These are phyloP conservation scores for Fusarium oligoseptatum DNA, from an alignment of 2,329 filamentous ascomycete species.

Conservation along the genomic window DNA sequence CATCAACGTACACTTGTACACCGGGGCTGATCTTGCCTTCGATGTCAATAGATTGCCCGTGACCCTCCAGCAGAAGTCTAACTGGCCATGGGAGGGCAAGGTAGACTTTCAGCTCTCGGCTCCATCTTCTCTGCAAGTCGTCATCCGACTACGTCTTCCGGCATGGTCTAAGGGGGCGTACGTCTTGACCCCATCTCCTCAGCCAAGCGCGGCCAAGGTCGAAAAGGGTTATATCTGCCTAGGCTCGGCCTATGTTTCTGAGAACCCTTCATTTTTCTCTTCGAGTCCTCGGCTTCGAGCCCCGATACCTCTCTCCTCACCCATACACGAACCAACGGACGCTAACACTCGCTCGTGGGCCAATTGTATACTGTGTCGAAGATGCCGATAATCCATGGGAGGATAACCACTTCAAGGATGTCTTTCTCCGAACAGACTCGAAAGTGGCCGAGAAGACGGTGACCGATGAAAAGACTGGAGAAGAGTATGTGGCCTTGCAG, in stretches of 20 bases:
- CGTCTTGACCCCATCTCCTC: slow-evolving; percentile 52
- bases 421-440: slow-evolving; percentile 26
- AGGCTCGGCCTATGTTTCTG: slow-evolving; percentile 54
- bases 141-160: slow-evolving; percentile 65
- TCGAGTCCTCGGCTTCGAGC: slow-evolving; percentile 58
- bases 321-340: slow-evolving; percentile 68
- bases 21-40: slow-evolving; percentile 60
- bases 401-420: slow-evolving; percentile 65
- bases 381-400: slow-evolving; percentile 70
- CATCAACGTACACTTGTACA: slow-evolving; percentile 68
- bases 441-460: slow-evolving; percentile 15
- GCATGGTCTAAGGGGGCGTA: slow-evolving; percentile 59
- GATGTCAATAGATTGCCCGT: slow-evolving; percentile 52
- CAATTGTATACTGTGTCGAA: slow-evolving; percentile 71
- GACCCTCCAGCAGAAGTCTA: slow-evolving; percentile 55
- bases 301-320: slow-evolving; percentile 64
- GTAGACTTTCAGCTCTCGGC: slow-evolving; percentile 60
- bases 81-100: slow-evolving; percentile 70
- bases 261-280: slow-evolving; percentile 54
- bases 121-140: slow-evolving; percentile 40
- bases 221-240: slow-evolving; percentile 65
- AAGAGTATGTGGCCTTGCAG: slow-evolving; percentile 20
- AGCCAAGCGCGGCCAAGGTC: slow-evolving; percentile 26
- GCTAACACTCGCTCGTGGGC: slow-evolving; percentile 66
- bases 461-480: slow-evolving; percentile 9